Percentiles rank a stretch among this genome's conserved stretches.
Conservation (phyloP, 208 protist genomes). For the Leishmania braziliensis region DNA sequence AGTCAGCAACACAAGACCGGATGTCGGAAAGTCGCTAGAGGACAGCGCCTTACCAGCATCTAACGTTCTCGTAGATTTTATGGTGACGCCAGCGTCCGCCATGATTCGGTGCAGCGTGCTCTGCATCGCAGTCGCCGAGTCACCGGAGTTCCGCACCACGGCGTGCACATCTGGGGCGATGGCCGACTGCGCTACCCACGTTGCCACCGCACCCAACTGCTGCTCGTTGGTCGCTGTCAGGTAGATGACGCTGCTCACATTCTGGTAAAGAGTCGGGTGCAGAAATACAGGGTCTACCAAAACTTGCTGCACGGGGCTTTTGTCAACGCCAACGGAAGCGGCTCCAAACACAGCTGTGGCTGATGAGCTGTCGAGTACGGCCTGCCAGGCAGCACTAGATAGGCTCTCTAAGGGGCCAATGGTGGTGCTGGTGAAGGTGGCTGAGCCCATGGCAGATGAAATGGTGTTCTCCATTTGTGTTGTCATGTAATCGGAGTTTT, state of each 20-base stretch:
- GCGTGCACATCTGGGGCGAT: neutral
- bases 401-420: neutral
- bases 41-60: neutral
- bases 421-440: neutral
- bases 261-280: constrained; percentile 17
- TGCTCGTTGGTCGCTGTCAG: constrained; percentile 31
- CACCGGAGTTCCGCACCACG: neutral
- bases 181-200: constrained; percentile 8
- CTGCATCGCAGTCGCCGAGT: neutral
- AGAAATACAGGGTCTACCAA: constrained; percentile 24
- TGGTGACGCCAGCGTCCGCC: neutral
- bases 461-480: constrained; percentile 3
- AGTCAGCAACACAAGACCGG: neutral
- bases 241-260: constrained; percentile 28
- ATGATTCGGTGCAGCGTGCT: neutral
- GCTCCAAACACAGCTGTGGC: constrained; percentile 4
- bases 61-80: neutral
- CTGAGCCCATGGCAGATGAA: neutral
- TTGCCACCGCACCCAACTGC: constrained; percentile 26
- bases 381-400: neutral
- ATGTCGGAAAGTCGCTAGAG: neutral
- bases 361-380: neutral
- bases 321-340: neutral
- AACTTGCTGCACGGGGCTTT: neutral
- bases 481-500: constrained; percentile 8